Evolutionary conservation across 768 basidiomycete genomes (phyloP).

Genomic region (Mrakia hoshinonis): DNA sequence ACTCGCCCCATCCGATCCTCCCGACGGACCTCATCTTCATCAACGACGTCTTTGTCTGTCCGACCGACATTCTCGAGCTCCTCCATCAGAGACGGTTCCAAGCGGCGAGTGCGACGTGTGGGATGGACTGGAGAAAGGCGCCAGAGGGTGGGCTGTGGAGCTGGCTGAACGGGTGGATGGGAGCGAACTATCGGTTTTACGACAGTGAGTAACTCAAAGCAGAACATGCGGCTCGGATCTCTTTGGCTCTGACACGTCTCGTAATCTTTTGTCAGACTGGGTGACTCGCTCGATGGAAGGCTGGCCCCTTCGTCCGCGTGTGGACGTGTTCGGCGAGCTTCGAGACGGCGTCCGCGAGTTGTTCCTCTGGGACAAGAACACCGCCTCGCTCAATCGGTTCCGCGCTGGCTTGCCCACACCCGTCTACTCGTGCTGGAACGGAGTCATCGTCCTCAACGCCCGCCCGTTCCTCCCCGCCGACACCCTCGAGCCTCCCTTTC

Average conservation of each 20-base stretch:
- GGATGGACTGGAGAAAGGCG: constrained; percentile 25
- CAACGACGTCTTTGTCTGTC: constrained; percentile 29
- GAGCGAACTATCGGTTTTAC: constrained; percentile 28
- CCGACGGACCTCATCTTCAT: constrained; percentile 29
- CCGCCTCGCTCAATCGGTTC: constrained; percentile 25
- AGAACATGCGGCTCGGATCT: no score
- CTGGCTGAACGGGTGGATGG: constrained; percentile 15
- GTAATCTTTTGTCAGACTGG: constrained; percentile 20
- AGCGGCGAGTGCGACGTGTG: constrained; percentile 27
- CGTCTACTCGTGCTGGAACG: constrained; percentile 31
- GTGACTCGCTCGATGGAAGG: constrained; percentile 29
- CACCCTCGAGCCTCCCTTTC: no score
- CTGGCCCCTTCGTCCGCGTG: constrained; percentile 26
- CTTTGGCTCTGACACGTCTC: not conserved
- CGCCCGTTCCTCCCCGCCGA: constrained; percentile 23
- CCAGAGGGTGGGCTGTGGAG: constrained; percentile 22
- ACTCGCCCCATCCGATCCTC: constrained; percentile 16
- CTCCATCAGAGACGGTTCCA: constrained; percentile 29
- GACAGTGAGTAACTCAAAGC: constrained; percentile 25
- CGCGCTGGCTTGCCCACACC: constrained; percentile 23
- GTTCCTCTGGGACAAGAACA: constrained; percentile 26
- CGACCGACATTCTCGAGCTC: constrained; percentile 28
- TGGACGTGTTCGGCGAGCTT: constrained; percentile 30
- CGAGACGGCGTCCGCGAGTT: constrained; percentile 29
- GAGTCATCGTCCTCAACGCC: constrained; percentile 26